A percentile compares a stretch with the other conserved stretches of the same genome.
phyloP scores from a whole-genome alignment of 1,284 basidiomycete genomes.

The Xerocomus amazonicus region DNA sequence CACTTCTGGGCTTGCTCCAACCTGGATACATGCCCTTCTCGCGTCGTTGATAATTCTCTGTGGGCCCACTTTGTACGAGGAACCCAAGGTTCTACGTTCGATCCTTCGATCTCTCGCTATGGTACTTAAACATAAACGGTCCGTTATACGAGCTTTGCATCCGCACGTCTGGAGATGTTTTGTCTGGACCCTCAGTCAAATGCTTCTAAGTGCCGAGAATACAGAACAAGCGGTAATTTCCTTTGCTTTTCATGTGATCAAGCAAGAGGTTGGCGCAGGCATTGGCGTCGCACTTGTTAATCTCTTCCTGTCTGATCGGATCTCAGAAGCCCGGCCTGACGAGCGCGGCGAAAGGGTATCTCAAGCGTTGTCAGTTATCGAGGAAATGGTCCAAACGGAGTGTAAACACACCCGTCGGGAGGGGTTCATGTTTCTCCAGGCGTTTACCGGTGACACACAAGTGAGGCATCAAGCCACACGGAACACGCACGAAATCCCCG shows the following conservation, averaged over 20 bases:
- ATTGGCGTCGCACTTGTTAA: constrained; percentile 39
- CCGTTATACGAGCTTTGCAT: constrained; percentile 37
- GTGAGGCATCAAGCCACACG: constrained; percentile 12
- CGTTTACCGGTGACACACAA: constrained; percentile 32
- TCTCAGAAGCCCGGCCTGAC: neutral
- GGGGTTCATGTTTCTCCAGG: constrained; percentile 38
- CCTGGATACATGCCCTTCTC: constrained; percentile 37
- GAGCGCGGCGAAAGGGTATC: constrained; percentile 24
- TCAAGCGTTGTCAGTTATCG: constrained; percentile 37
- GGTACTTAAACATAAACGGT: constrained; percentile 33
- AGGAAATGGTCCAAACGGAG: constrained; percentile 36
- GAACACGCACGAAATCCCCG: constrained; percentile 20
- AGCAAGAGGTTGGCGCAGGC: constrained; percentile 42
- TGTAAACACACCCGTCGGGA: constrained; percentile 33
- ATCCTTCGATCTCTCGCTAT: constrained; percentile 36
- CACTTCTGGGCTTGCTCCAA: constrained; percentile 30
- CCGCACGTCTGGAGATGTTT: constrained; percentile 50
- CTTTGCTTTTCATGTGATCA: constrained; percentile 40
- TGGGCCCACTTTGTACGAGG: constrained; percentile 43
- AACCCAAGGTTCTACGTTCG: constrained; percentile 39
- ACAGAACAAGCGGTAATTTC: constrained; percentile 20
- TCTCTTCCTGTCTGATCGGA: constrained; percentile 33
- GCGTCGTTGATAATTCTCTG: constrained; percentile 49
- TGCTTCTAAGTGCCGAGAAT: constrained; percentile 15
- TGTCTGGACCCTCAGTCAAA: constrained; percentile 47